These are phyloP conservation scores for Backusella tuberculispora DNA, from an alignment of 192 early-diverging fungal species.

Conservation along the genomic window DNA sequence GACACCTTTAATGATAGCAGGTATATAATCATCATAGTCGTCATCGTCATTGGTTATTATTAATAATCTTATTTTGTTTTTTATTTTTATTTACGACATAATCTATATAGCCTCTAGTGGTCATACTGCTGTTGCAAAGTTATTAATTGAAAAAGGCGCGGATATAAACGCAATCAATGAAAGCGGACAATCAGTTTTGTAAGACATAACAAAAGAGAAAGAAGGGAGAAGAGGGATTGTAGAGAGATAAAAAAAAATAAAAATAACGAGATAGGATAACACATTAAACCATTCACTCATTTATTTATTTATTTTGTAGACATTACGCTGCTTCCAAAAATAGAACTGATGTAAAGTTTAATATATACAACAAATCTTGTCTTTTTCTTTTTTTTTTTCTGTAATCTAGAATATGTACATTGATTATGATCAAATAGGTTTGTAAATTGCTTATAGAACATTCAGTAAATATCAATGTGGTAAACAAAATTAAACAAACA, in stretches of 20 bases:
- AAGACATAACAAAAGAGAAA: conserved; percentile 18
- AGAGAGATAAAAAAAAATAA: background rate
- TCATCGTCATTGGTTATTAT: background rate
- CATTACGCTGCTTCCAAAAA: conserved; percentile 68
- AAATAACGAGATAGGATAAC: no score
- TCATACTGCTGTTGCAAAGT: conserved; percentile 37
- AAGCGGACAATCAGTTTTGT: conserved; percentile 55
- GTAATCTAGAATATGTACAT: background rate
- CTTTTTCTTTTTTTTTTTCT: background rate
- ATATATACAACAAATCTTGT: background rate
- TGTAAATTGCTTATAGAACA: conserved; percentile 48
- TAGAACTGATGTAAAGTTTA: conserved; percentile 46
- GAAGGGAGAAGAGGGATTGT: no score
- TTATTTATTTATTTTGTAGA: conserved; percentile 32
- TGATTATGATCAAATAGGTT: conserved; percentile 7
- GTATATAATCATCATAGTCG: conserved; percentile 29
- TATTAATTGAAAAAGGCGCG: conserved; percentile 45
- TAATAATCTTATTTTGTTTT: no score
- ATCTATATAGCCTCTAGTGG: conserved; percentile 50
- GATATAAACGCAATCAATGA: conserved; percentile 52
- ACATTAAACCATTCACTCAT: conserved; percentile 4
- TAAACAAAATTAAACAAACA: conserved; percentile 52
- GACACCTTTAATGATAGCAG: conserved; percentile 60
- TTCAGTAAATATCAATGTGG: conserved; percentile 48
- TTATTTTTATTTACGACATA: background rate